phyloP scores from a whole-genome alignment of 2,329 filamentous ascomycete species.

The Aspergillus luchuensis region DNA sequence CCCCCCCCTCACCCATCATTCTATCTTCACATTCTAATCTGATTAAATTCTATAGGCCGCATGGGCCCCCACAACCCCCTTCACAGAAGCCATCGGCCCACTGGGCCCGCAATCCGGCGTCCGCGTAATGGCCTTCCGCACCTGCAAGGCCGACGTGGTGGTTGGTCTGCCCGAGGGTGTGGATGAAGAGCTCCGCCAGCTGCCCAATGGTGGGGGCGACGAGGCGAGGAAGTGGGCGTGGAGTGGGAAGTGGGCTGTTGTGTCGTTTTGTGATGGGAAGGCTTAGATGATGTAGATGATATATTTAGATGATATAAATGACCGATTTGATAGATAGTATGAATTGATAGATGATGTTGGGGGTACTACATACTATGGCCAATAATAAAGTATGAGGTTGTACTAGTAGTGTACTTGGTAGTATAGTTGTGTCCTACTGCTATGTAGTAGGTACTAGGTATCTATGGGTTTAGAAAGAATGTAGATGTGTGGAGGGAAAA shows the following conservation, averaged over 20 bases:
- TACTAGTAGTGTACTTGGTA: too few species aligned
- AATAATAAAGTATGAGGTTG: too few species aligned
- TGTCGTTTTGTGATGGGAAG: slow-evolving; percentile 77
- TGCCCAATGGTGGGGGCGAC: slow-evolving; percentile 69
- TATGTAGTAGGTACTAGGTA: too few species aligned
- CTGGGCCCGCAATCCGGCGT: slow-evolving; percentile 79
- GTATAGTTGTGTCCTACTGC: too few species aligned
- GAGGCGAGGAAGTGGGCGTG: slow-evolving; percentile 84
- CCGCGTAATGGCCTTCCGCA: slow-evolving; percentile 82
- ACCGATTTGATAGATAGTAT: too few species aligned
- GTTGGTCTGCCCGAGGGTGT: slow-evolving; percentile 80
- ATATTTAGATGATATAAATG: too few species aligned
- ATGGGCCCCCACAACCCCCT: slow-evolving; percentile 88
- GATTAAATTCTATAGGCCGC: slow-evolving; percentile 53
- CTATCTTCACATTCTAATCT: background rate
- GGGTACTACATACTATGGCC: too few species aligned
- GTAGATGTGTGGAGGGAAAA: background rate
- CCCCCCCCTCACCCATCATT: background rate
- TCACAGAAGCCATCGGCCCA: slow-evolving; percentile 80
- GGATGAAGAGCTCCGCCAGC: slow-evolving; percentile 75
- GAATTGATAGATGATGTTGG: too few species aligned
- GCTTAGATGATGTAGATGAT: slow-evolving; percentile 10
- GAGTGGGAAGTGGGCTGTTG: slow-evolving; percentile 96
- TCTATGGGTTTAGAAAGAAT: too few species aligned
- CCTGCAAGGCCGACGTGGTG: slow-evolving; percentile 95